A percentile compares a stretch with the other conserved stretches of the same genome.
These are phyloP conservation scores for Plasmopara viticola DNA, from an alignment of 352 stramenopile genomes.

Conservation along the genomic window DNA sequence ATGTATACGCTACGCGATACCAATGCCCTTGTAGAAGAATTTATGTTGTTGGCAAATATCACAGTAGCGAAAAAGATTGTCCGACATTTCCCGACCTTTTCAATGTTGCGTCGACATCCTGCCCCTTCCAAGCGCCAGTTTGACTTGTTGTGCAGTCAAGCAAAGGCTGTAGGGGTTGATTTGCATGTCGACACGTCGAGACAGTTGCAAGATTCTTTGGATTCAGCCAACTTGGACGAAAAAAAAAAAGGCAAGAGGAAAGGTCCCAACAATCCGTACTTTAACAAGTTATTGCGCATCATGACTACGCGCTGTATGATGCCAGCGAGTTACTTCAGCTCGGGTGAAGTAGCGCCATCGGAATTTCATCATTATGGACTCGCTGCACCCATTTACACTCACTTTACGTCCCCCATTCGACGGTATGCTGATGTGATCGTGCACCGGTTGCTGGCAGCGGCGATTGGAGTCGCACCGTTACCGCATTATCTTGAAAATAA, in stretches of 20 bases:
- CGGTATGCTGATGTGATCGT: constrained; percentile 98
- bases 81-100: constrained; percentile 92
- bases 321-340: constrained; percentile 98
- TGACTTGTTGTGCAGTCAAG: constrained; percentile 77
- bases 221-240: constrained; percentile 52
- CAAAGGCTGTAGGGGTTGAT: constrained; percentile 74
- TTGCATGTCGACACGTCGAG: constrained; percentile 74
- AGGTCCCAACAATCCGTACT: constrained; percentile 84
- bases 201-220: constrained; percentile 72
- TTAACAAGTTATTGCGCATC: constrained; percentile 98
- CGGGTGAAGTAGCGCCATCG: constrained; percentile 90
- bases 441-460: constrained; percentile 94
- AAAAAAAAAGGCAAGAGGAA: constrained; percentile 24
- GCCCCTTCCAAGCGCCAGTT: constrained; percentile 93
- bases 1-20: constrained; percentile 94
- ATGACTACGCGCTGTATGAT: constrained; percentile 98
- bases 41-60: constrained; percentile 99
- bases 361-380: constrained; percentile 99
- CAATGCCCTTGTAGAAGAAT: constrained; percentile 98
- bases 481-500: constrained; percentile 92
- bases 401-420: constrained; percentile 99
- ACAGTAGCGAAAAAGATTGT: constrained; percentile 95
- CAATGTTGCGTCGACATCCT: constrained; percentile 92
- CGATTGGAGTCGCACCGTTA: constrained; percentile 93
- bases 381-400: constrained; percentile 97